Base-by-base conservation (phyloP, 2,329 filamentous ascomycete species). In the Zasmidium citrigriseum region DNA sequence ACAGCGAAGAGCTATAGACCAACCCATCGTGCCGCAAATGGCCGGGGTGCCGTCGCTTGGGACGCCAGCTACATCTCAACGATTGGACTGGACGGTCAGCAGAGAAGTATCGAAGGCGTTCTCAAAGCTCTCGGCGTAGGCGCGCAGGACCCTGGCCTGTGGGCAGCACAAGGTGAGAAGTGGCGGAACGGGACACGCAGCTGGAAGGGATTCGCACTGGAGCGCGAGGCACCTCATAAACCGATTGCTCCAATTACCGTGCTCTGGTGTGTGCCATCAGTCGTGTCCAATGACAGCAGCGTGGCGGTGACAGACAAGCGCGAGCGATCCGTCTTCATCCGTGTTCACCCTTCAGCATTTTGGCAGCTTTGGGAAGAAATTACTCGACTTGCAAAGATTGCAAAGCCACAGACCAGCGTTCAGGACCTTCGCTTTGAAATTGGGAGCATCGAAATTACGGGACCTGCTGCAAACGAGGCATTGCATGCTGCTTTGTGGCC, bases 51-150 rank as follows among this genome's bases (percentile, higher is more conserved):
- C 21, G 80, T 98, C 46, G 87, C 87, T 1, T 98, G 93, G 92
- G 95, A 99, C 75, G 90, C 86, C 80, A 98, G 93, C 72, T 99
- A 97, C 72, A 89, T 95, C 79, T 90, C 90, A 66, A 96, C 91
- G 1, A 89, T 98, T 64, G 83, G 88, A 14, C 72, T 98, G 2
- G 87, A 88, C 65, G 95, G 93, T 0, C 77, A 80, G 14, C 78
- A 84, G 44, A 74, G 78, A 25, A 87, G 87, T 54, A 77, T 96
- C 44, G 79, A 86, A 55, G 82, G 83, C 38, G 79, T 93, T 10
- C 72, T 98, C 29, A 85, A 80, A 67, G 81, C 80, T 4, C 67
- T 96, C 1, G 87, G 89, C 1, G 74, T 91, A 46, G 77, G 78
- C 12, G 5, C 27, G 4, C 27, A n/a, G 4, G 64, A 64, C n/a